Evolutionary conservation across 257 asterid species (phyloP), one percentile per base, ranked within the genome.

Genomic region (Agastache rugosa): DNA sequence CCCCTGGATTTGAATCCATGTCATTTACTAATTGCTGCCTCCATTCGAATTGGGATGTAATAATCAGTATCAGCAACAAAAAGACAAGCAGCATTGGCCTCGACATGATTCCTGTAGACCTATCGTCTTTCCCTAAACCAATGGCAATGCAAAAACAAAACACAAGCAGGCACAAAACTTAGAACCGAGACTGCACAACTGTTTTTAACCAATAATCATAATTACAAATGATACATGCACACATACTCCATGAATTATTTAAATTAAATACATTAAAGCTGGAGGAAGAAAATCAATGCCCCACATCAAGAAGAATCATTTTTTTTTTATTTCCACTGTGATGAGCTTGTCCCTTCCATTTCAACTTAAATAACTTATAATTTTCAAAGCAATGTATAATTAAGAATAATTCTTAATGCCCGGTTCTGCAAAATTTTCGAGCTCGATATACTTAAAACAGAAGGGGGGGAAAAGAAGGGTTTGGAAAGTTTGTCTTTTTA

Each of bases 11-110:
- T 8, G 89, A 55, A 60, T 91, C 93, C 69, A 86, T 75, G 69
- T 93, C 94, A 25, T 84, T 82, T 61, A 77, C 86, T 12, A 89
- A 74, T 59, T 87, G 96, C 73, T 87, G 96, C 71, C 85, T 91
- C 97, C 98, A 93, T 84, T 93, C 97, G 66, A 93, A 87, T 67
- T 93, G 97, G 34, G 94, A 88, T 16, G 90, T 90, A n/a, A 93
- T 83, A 48, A 93, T 81, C 82, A 93, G 78, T 61, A 90, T 58
- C 61, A 93, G 53, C 85, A 89, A 84, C 85, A 91, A 72, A 76
- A 87, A 87, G 63, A 90, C 96, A 35, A 93, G 87, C 75, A 91
- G 80, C 93, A 87, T 80, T 31, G 96, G 82, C 72, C 94, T 87
- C 61, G 96, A 90, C 97, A 93, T 91, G 80, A 48, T 82, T 76